Evolutionary conservation across 768 basidiomycete species (phyloP).

Genomic region (Hygrocybe coccinea): DNA sequence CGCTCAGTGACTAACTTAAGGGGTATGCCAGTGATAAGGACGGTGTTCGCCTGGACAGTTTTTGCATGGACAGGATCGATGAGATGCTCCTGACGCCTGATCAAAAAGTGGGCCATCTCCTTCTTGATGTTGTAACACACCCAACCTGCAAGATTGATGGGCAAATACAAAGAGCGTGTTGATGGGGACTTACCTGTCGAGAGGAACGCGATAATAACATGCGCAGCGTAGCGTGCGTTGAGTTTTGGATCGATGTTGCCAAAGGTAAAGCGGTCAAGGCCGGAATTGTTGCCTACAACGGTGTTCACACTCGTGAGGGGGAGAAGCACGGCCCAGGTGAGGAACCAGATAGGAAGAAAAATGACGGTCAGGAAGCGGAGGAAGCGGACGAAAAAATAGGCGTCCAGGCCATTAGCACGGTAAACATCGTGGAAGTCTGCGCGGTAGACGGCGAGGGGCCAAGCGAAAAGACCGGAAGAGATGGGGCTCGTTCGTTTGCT

Average conservation of each 20-base stretch:
- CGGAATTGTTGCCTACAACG: constrained; percentile 38
- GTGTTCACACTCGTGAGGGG: constrained; percentile 65
- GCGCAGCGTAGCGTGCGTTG: constrained; percentile 66
- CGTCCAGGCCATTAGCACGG: constrained; percentile 75
- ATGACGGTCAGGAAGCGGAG: constrained; percentile 77
- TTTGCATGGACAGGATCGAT: constrained; percentile 67
- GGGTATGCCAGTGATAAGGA: constrained; percentile 89
- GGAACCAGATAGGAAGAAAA: constrained; percentile 84
- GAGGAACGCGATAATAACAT: constrained; percentile 68
- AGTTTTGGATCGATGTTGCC: constrained; percentile 62
- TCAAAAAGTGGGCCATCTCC: constrained; percentile 80
- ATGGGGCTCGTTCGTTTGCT: constrained; percentile 61
- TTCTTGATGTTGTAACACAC: constrained; percentile 73
- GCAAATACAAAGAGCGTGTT: background rate
- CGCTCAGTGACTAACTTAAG: constrained; percentile 66
- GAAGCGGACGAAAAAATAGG: constrained; percentile 91
- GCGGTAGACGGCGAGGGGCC: constrained; percentile 61
- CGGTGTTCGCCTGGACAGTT: constrained; percentile 82
- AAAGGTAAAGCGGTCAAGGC: constrained; percentile 70
- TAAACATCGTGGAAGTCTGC: constrained; percentile 61
- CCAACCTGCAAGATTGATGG: constrained; percentile 52
- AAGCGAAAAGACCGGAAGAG: constrained; percentile 45
- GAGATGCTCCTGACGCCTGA: constrained; percentile 76
- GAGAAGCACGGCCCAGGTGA: constrained; percentile 83
- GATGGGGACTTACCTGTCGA: constrained; percentile 61